Evolutionary conservation across 305 asterid species (phyloP).

Genomic region (Plantago rigida): DNA sequence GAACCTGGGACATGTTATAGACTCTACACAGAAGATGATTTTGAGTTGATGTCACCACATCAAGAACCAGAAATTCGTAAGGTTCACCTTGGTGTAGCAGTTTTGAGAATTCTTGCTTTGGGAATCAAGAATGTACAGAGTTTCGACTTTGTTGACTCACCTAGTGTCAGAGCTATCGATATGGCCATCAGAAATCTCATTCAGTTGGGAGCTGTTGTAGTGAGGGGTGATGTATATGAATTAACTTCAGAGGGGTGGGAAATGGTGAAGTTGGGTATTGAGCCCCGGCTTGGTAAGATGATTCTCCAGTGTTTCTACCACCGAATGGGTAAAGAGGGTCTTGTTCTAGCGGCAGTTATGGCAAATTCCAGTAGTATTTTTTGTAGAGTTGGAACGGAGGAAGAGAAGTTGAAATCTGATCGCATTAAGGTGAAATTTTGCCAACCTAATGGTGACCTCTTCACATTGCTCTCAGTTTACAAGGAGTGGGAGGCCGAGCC

Average conservation of each 20-base stretch:
- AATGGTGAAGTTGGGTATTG: conserved; percentile 79
- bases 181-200: conserved; percentile 67
- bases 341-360: conserved; percentile 89
- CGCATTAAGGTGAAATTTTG: conserved; percentile 80
- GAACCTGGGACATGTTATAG: conserved; percentile 83
- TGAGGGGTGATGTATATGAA: conserved; percentile 34
- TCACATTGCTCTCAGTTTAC: conserved; percentile 79
- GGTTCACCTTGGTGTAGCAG: conserved; percentile 86
- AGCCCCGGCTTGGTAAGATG: conserved; percentile 87
- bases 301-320: conserved; percentile 51
- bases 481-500: conserved; percentile 70
- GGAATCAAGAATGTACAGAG: conserved; percentile 60
- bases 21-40: conserved; percentile 57
- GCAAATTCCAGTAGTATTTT: conserved; percentile 78
- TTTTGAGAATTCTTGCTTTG: conserved; percentile 76
- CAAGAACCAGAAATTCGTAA: conserved; percentile 85
- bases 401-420: conserved; percentile 64
- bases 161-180: conserved; percentile 55
- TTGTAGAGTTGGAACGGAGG: conserved; percentile 71
- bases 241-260: conserved; percentile 55
- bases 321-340: conserved; percentile 69
- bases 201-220: conserved; percentile 61
- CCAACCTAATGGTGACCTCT: conserved; percentile 79
- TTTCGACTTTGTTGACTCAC: conserved; percentile 82
- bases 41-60: conserved; percentile 54